phyloP scores from a whole-genome alignment of 306 rosid genomes.

The Pyrus betulifolia region DNA sequence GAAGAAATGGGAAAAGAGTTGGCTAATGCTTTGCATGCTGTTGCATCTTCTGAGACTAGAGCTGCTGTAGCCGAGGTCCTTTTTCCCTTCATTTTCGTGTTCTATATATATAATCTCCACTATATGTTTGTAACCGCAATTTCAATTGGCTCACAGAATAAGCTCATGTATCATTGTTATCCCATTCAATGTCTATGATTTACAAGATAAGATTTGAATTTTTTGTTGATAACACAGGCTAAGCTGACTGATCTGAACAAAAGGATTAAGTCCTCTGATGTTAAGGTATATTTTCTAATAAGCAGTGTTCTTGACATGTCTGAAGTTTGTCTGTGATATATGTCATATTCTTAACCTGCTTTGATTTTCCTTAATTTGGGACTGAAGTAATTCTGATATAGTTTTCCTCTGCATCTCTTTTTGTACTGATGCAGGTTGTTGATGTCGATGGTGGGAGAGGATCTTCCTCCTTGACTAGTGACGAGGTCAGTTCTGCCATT shows the following conservation, averaged over 20 bases:
- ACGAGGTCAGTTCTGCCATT: slow-evolving; percentile 30
- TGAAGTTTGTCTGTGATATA: background rate
- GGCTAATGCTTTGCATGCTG: slow-evolving; percentile 56
- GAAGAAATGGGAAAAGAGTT: slow-evolving; percentile 83
- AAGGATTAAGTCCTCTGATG: slow-evolving; percentile 35
- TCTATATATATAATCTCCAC: background rate
- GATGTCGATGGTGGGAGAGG: slow-evolving; percentile 28
- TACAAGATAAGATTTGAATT: background rate
- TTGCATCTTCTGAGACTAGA: slow-evolving; percentile 72
- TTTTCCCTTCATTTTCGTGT: background rate
- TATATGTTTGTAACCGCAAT: background rate
- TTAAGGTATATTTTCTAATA: slow-evolving; percentile 39
- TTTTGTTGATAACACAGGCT: slow-evolving; percentile 37
- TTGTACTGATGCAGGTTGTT: slow-evolving; percentile 34
- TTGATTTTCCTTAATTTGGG: background rate
- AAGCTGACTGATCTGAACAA: slow-evolving; percentile 59
- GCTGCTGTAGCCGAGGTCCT: slow-evolving; percentile 84
- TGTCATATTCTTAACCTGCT: too few species aligned
- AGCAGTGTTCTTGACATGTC: background rate
- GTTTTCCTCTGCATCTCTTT: background rate
- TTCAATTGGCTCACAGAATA: background rate
- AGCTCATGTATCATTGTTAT: background rate
- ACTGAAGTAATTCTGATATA: slow-evolving; percentile 1
- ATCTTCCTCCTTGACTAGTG: slow-evolving; percentile 30
- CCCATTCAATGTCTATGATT: background rate